Evolutionary conservation across 78 protist species (phyloP), one percentile per base, ranked within the genome.

Genomic region (Cavenderia fasciculata): DNA sequence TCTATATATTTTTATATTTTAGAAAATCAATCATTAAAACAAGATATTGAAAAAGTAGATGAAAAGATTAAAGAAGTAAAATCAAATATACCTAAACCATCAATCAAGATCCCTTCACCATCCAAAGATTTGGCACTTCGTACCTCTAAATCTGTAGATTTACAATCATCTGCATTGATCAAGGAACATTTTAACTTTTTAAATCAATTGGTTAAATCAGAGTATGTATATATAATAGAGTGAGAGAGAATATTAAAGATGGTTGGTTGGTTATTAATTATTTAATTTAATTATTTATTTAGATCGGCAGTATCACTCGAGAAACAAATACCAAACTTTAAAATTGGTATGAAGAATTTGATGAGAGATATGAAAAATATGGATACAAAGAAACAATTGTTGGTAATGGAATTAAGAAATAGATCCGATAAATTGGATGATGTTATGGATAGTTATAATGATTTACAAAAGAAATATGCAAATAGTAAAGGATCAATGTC

Each of bases 381-480:
- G 72, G 72, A 63, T 21, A 18, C 25, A 1, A 63, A 63, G 47
- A 63, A 40, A 16, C 33, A 36, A 21, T 34, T 63, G n/a, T 38
- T 63, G 47, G 72, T 63, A 14, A 6, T 4, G 33, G 72, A 63
- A 40, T 21, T 63, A 4, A 8, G 38, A 38, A 5, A 16, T 38
- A 19, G 72, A 5, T 36, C 72, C 33, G 47, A 63, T 33, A 63
- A 63, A n/a, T 8, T 63, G n/a, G 19, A 63, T 38, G 6, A 63
- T 63, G 72, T 63, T 4, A 40, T 63, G 4, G 72, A 63, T 63
- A 63, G 72, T 38, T 63, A 63, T 34, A 63, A 63, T n/a, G 38
- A 36, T 38, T 63, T 63, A 27, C n/a, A n/a, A n/a, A n/a, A n/a
- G n/a, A n/a, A n/a, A n/a, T n/a, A n/a, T n/a, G n/a, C n/a, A n/a